Conservation (phyloP, 805 yeast genomes). For the Saccharomycopsis selenospora region DNA sequence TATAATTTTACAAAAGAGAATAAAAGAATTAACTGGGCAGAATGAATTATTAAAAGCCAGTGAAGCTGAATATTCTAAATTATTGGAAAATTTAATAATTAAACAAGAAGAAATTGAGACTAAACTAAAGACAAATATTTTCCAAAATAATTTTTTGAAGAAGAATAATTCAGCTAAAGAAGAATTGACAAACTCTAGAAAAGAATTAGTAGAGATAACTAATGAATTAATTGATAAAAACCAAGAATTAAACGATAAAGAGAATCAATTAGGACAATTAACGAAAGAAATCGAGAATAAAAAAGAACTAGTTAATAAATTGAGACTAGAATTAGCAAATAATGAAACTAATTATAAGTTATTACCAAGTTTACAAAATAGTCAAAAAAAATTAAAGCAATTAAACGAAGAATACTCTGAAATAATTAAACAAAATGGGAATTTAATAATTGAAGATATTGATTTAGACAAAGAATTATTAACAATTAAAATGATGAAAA, state of each 20-base stretch:
- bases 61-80: slow-evolving; percentile 13
- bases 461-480: too few species aligned
- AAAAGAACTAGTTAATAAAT: slow-evolving; percentile 13
- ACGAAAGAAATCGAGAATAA: slow-evolving; percentile 13
- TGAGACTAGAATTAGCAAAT: slow-evolving; percentile 18
- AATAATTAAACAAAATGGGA: slow-evolving; percentile 21
- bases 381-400: slow-evolving; percentile 16
- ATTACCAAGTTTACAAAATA: slow-evolving; percentile 21
- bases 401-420: slow-evolving; percentile 3
- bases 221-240: slow-evolving; percentile 9
- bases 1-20: slow-evolving; percentile 25
- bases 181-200: slow-evolving; percentile 18
- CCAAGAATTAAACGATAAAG: slow-evolving; percentile 5
- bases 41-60: slow-evolving; percentile 18
- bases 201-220: slow-evolving; percentile 17
- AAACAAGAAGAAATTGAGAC: slow-evolving; percentile 20
- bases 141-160: slow-evolving; percentile 21
- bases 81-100: slow-evolving; percentile 11
- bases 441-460: too few species aligned
- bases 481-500: too few species aligned
- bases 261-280: slow-evolving; percentile 3
- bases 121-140: slow-evolving; percentile 18
- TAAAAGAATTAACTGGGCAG: slow-evolving; percentile 23
- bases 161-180: slow-evolving; percentile 19
- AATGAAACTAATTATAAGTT: slow-evolving; percentile 22